phyloP scores from a whole-genome alignment of 2,329 filamentous ascomycete genomes.

The Teratosphaeria zuluensis region DNA sequence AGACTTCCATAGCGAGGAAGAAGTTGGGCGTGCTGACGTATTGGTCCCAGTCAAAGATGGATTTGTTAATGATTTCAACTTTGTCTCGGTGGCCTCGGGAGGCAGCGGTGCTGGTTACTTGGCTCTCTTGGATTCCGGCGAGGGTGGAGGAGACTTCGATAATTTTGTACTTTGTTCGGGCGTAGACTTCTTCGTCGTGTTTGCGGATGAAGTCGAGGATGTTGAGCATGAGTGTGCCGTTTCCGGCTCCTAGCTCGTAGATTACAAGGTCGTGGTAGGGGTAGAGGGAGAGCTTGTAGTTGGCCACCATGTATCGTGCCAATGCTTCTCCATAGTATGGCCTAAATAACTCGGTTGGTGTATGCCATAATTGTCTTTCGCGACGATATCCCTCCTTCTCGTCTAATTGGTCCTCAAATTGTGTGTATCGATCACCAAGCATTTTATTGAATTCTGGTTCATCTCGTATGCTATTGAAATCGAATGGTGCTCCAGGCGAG shows the following conservation, averaged over 20 bases:
- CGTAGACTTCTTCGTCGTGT: constrained; percentile 82
- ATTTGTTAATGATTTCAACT: constrained; percentile 89
- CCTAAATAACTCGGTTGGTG: constrained; percentile 90
- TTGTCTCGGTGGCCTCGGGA: constrained; percentile 69
- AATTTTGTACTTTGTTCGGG: constrained; percentile 84
- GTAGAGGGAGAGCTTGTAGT: constrained; percentile 89
- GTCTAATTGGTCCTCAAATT: constrained; percentile 85
- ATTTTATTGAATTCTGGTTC: constrained; percentile 74
- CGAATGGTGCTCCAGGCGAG: constrained; percentile 79
- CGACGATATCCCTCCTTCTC: constrained; percentile 54
- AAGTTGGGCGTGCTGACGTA: constrained; percentile 91
- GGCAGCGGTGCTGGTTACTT: constrained; percentile 56
- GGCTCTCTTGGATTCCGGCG: constrained; percentile 64
- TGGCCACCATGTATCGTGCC: constrained; percentile 87
- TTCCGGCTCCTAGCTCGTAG: constrained; percentile 97
- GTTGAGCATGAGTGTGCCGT: constrained; percentile 96
- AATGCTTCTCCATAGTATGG: constrained; percentile 96
- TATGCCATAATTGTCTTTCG: constrained; percentile 92
- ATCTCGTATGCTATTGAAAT: constrained; percentile 72
- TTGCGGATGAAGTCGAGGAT: constrained; percentile 93
- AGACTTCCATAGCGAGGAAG: constrained; percentile 95
- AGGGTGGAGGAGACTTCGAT: constrained; percentile 87
- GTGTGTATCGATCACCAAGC: constrained; percentile 69
- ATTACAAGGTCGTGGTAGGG: constrained; percentile 96
- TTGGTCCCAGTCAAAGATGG: constrained; percentile 86